These are phyloP conservation scores for Colletotrichum tropicicola DNA, from an alignment of 2,329 filamentous ascomycete genomes.

Conservation along the genomic window DNA sequence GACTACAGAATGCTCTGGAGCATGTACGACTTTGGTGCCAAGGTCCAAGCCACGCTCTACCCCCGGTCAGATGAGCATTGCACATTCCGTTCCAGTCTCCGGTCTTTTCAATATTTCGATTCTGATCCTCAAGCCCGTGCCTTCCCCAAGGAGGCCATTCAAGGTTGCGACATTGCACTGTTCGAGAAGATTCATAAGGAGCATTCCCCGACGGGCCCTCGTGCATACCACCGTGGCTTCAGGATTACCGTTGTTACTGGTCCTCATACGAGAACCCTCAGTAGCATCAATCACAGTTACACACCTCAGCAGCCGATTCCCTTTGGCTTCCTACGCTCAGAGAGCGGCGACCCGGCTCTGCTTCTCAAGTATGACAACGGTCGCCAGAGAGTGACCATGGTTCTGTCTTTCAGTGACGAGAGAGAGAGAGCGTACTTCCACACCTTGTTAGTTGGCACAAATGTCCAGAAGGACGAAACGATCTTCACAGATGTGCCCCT, in stretches of 20 bases:
- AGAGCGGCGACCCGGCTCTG: conserved; percentile 74
- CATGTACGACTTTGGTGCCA: conserved; percentile 85
- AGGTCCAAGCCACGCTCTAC: conserved; percentile 76
- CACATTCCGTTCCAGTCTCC: conserved; percentile 74
- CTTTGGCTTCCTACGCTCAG: conserved; percentile 80
- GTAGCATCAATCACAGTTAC: conserved; percentile 77
- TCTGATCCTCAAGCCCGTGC: conserved; percentile 71
- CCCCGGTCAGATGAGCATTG: conserved; percentile 75
- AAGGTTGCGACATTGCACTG: conserved; percentile 75
- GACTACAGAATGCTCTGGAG: conserved; percentile 84
- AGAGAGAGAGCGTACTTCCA: conserved; percentile 77
- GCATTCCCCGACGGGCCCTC: conserved; percentile 75
- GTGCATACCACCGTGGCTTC: conserved; percentile 81
- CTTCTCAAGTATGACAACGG: conserved; percentile 76
- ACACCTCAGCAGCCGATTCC: conserved; percentile 73
- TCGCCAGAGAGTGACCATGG: conserved; percentile 73
- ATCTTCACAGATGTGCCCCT: conserved; percentile 76
- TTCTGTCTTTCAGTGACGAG: conserved; percentile 80
- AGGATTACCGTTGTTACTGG: conserved; percentile 82
- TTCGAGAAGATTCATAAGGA: conserved; percentile 78
- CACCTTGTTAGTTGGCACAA: conserved; percentile 76
- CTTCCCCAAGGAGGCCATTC: conserved; percentile 80
- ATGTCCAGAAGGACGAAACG: conserved; percentile 72
- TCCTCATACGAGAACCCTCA: conserved; percentile 79
- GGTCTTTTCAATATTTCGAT: conserved; percentile 84